Evolutionary conservation across 2,329 filamentous ascomycete genomes (phyloP).

Genomic region (Colletotrichum camelliae): DNA sequence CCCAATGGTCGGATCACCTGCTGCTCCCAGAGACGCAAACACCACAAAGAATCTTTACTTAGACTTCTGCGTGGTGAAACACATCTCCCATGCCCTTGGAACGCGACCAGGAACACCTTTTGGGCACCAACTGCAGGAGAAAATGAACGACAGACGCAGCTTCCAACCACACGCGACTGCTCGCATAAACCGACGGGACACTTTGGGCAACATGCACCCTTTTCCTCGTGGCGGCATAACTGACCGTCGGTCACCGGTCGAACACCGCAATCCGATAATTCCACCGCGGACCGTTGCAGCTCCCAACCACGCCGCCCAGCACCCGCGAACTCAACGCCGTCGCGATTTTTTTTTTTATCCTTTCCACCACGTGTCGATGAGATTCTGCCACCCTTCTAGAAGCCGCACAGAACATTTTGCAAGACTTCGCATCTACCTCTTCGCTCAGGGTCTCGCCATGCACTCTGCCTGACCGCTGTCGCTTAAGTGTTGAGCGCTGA

Average conservation of each 20-base stretch:
- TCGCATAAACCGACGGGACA: neutral
- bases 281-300: neutral
- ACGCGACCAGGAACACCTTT: neutral
- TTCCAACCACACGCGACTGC: neutral
- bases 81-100: neutral
- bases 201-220: neutral
- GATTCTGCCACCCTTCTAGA: neutral
- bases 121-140: neutral
- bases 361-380: neutral
- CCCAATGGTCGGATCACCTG: neutral
- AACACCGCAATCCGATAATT: neutral
- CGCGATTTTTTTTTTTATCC: neutral
- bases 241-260: neutral
- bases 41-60: neutral
- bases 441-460: neutral
- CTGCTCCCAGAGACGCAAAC: neutral
- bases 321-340: neutral
- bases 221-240: neutral
- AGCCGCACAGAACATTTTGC: neutral
- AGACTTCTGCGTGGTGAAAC: slow-evolving; percentile 2
- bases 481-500: neutral
- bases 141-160: neutral
- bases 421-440: too few relatives aligned
- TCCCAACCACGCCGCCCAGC: neutral
- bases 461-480: neutral